Percentiles rank a stretch among this genome's conserved stretches.
phyloP scores from a whole-genome alignment of 768 basidiomycete species.

The Tulasnella sp. region DNA sequence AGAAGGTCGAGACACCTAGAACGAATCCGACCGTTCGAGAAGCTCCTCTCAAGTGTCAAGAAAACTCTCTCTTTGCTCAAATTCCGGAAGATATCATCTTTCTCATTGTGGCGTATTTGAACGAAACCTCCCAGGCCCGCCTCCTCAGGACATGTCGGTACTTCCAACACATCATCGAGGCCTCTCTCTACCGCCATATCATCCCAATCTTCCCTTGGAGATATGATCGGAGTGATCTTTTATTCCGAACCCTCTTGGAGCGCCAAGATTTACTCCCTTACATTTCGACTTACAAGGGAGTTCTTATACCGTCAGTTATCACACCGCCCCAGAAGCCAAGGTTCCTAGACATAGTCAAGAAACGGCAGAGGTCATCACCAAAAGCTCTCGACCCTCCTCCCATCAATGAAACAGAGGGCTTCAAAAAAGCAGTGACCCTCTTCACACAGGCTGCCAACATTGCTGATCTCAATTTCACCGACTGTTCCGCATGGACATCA shows the following conservation, averaged over 20 bases:
- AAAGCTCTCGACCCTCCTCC: background rate
- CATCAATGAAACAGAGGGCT: background rate
- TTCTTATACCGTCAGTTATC: background rate
- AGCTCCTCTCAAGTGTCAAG: too few relatives aligned
- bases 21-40: too few relatives aligned
- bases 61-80: too few relatives aligned
- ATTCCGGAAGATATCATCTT: too few relatives aligned
- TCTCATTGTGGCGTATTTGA: background rate
- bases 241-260: background rate
- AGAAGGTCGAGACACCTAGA: too few relatives aligned
- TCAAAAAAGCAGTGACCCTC: background rate
- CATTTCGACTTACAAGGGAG: background rate
- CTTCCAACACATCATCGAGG: background rate
- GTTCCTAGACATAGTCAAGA: background rate
- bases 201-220: background rate
- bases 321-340: background rate
- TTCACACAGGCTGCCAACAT: background rate
- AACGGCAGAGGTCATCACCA: background rate
- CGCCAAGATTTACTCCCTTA: background rate
- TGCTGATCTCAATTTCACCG: background rate
- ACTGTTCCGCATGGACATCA: background rate
- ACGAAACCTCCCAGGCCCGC: background rate
- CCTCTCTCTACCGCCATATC: background rate
- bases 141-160: background rate
- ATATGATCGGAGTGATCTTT: background rate